phyloP scores from a whole-genome alignment of 2,329 filamentous ascomycete species.

The Colletotrichum theobromicola region DNA sequence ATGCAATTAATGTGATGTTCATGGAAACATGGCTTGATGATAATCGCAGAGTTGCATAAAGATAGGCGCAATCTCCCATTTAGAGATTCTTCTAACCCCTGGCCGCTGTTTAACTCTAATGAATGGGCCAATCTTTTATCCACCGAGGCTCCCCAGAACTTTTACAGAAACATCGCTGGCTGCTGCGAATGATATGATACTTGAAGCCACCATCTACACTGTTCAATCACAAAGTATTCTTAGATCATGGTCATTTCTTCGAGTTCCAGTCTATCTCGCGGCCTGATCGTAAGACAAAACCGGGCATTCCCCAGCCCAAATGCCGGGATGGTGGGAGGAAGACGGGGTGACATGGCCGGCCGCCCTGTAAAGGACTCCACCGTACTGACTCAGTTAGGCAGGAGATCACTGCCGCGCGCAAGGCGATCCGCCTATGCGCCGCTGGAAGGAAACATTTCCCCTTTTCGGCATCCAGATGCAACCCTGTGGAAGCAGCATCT shows the following conservation, averaged over 20 bases:
- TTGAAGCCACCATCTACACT: not conserved
- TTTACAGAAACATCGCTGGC: not conserved
- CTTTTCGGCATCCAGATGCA: not conserved
- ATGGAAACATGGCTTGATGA: not conserved
- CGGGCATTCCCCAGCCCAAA: not conserved
- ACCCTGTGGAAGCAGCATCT: not conserved
- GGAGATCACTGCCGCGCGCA: not conserved
- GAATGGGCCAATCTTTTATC: not conserved
- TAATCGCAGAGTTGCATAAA: not conserved
- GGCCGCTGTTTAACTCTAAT: not conserved
- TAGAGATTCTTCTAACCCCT: not conserved
- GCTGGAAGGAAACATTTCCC: not conserved
- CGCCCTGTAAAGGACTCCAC: not conserved
- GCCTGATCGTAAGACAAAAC: not conserved
- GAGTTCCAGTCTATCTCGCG: not conserved
- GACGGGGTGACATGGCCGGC: not conserved
- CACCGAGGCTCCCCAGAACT: not conserved
- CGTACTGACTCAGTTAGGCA: not conserved
- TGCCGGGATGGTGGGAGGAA: not conserved
- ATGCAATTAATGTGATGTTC: not conserved
- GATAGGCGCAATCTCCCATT: not conserved
- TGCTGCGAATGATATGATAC: not conserved
- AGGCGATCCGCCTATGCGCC: not conserved
- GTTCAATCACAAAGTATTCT: not conserved
- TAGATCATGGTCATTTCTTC: not conserved